phyloP scores from a whole-genome alignment of 2,329 filamentous ascomycete genomes.

The Penicillium sp. region DNA sequence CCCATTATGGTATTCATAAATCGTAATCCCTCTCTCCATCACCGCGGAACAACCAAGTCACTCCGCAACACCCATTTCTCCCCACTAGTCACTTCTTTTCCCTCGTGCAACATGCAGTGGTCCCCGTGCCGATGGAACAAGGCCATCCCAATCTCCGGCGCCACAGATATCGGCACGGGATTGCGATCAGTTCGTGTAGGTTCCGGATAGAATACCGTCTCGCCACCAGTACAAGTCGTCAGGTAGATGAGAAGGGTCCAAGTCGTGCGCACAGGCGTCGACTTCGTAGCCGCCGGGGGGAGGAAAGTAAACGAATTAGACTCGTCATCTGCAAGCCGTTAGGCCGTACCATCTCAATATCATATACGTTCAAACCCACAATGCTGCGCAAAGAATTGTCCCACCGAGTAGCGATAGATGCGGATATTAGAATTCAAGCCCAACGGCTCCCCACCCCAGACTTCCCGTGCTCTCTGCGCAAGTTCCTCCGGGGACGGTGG shows the following conservation, averaged over 20 bases:
- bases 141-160: slow-evolving; percentile 76
- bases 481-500: not conserved
- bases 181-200: slow-evolving; percentile 42
- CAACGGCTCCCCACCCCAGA: slow-evolving; percentile 77
- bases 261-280: slow-evolving; percentile 63
- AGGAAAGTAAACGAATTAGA: slow-evolving; percentile 66
- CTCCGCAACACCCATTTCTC: slow-evolving; percentile 91
- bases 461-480: slow-evolving; percentile 17
- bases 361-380: slow-evolving; percentile 56
- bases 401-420: slow-evolving; percentile 78
- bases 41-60: slow-evolving; percentile 56
- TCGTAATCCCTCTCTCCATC: slow-evolving; percentile 5
- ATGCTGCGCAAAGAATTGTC: slow-evolving; percentile 89
- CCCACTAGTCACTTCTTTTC: slow-evolving; percentile 68
- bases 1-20: not conserved
- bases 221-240: slow-evolving; percentile 76
- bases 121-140: slow-evolving; percentile 84
- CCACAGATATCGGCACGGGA: slow-evolving; percentile 64
- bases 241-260: slow-evolving; percentile 91
- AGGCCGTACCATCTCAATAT: not conserved
- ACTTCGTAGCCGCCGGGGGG: slow-evolving; percentile 38
- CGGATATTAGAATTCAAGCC: slow-evolving; percentile 85
- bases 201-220: slow-evolving; percentile 86
- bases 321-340: slow-evolving; percentile 66
- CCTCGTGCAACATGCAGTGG: slow-evolving; percentile 86